phyloP scores from a whole-genome alignment of 2,329 filamentous ascomycete genomes.

The Hypoxylon sp. region DNA sequence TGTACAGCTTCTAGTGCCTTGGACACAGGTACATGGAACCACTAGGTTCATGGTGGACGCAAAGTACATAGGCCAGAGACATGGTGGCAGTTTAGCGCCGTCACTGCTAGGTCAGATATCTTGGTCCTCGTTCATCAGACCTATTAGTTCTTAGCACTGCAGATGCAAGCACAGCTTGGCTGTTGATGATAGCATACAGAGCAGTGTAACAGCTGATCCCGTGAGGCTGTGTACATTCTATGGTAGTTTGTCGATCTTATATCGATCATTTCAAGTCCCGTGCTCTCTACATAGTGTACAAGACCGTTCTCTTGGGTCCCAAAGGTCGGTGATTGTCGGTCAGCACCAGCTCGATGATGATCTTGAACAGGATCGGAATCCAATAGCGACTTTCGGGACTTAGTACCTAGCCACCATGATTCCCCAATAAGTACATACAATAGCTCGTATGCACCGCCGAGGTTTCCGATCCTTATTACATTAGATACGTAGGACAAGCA shows the following conservation, averaged over 20 bases:
- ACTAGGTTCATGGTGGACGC: slow-evolving; percentile 26
- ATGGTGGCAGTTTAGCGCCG: slow-evolving; percentile 37
- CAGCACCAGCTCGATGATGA: slow-evolving; percentile 25
- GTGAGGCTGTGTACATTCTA: slow-evolving; percentile 36
- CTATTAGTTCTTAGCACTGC: slow-evolving; percentile 22
- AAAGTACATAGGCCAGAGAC: slow-evolving; percentile 26
- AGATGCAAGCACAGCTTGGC: slow-evolving; percentile 36
- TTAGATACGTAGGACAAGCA: slow-evolving; percentile 18
- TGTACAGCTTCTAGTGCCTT: slow-evolving; percentile 28
- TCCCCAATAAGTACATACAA: slow-evolving; percentile 21
- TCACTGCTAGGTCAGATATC: slow-evolving; percentile 41
- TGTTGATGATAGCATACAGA: slow-evolving; percentile 21
- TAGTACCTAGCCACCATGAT: slow-evolving; percentile 15
- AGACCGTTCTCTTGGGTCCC: slow-evolving; percentile 22
- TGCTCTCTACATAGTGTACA: slow-evolving; percentile 20
- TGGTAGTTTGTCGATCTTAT: slow-evolving; percentile 33
- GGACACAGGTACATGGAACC: slow-evolving; percentile 37
- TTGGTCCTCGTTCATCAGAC: slow-evolving; percentile 35
- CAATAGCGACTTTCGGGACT: slow-evolving; percentile 30
- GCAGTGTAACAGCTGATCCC: slow-evolving; percentile 39
- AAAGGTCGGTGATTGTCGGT: slow-evolving; percentile 31
- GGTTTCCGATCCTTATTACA: slow-evolving; percentile 22
- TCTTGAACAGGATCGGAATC: slow-evolving; percentile 30
- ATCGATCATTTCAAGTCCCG: slow-evolving; percentile 13
- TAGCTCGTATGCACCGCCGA: slow-evolving; percentile 21